Evolutionary conservation across 73 alveolate species (phyloP), one percentile per base, ranked within the genome.

Genomic region (Paramecium octaurelia): DNA sequence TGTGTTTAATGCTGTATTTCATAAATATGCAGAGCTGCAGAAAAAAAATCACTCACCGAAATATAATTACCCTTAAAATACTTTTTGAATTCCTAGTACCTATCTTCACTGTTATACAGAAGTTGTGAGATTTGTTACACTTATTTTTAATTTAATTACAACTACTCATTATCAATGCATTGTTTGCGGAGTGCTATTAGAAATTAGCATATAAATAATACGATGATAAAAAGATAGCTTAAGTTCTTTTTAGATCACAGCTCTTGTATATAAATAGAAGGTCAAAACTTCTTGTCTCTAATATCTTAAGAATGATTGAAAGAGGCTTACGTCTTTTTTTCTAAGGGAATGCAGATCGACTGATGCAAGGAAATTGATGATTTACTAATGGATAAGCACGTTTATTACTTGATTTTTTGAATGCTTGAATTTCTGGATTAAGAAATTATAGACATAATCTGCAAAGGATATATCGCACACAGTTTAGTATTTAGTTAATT

Each of bases 211-310:
- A 0, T 34, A 64, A 64, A 34, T 27, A 31, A 12, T 75, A 75
- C 88, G 91, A 80, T 80, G 91, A 80, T 80, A 80, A 48, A 80
- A 80, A 16, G 46, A 27, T 1, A 46, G 31, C 0, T 80, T 80
- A 21, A 80, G 34, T 44, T 42, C 75, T 46, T 80, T 80, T 9
- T 80, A 48, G 14, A 80, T 48, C 8, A 80, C 91, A 0, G 91
- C 91, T 48, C 91, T 80, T 24, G 75, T 44, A 23, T 44, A 80
- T 43, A 80, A 35, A 80, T 43, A 80, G 75, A 80, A 80, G 6
- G 91, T 80, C 14, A 80, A 23, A 10, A 18, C 43, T 44, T 80
- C 91, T 24, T 44, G n/a, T 80, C 29, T 42, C 1, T 80, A 35
- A 11, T 43, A 20, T 4, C 35, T 40, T 44, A 80, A 27, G 29